These are phyloP conservation scores for Penicillium simplicissimum DNA, from an alignment of 495 filamentous ascomycete genomes.

Conservation along the genomic window DNA sequence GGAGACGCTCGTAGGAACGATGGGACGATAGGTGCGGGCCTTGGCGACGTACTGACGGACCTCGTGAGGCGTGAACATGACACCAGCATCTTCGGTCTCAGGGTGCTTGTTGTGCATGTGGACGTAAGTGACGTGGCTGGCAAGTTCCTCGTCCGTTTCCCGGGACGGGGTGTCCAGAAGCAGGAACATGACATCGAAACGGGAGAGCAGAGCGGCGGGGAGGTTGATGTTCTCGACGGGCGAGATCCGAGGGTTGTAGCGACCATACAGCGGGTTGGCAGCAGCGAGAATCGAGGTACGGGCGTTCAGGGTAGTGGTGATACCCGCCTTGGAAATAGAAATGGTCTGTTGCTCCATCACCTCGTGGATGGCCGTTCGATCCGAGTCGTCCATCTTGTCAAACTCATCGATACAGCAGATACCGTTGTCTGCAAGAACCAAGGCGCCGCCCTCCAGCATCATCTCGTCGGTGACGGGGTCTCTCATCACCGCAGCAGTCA, in stretches of 20 bases:
- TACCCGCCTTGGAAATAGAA: slow-evolving; percentile 97
- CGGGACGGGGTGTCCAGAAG: slow-evolving; percentile 90
- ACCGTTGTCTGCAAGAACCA: slow-evolving; percentile 95
- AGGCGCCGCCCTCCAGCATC: slow-evolving; percentile 94
- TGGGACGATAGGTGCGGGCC: slow-evolving; percentile 82
- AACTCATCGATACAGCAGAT: slow-evolving; percentile 99
- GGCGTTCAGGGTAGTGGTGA: slow-evolving; percentile 93
- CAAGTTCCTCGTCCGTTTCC: slow-evolving; percentile 90
- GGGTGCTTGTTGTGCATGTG: slow-evolving; percentile 97
- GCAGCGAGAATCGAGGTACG: slow-evolving; percentile 97
- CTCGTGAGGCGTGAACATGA: slow-evolving; percentile 84
- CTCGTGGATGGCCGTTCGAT: slow-evolving; percentile 97
- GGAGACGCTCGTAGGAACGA: slow-evolving; percentile 76
- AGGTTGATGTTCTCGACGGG: slow-evolving; percentile 99
- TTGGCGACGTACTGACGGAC: slow-evolving; percentile 95
- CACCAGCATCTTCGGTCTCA: slow-evolving; percentile 63
- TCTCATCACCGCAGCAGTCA: slow-evolving; percentile 97
- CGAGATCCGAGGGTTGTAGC: slow-evolving; percentile 94
- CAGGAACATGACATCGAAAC: slow-evolving; percentile 96
- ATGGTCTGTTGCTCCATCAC: slow-evolving; percentile 99
- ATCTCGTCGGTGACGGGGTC: slow-evolving; percentile 98
- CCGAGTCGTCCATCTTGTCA: slow-evolving; percentile 98
- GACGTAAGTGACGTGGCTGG: slow-evolving; percentile 91
- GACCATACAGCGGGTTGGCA: slow-evolving; percentile 94
- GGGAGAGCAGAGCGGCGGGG: slow-evolving; percentile 89